Base-by-base conservation (phyloP, 768 basidiomycete genomes). In the Tulasnella sp. region DNA sequence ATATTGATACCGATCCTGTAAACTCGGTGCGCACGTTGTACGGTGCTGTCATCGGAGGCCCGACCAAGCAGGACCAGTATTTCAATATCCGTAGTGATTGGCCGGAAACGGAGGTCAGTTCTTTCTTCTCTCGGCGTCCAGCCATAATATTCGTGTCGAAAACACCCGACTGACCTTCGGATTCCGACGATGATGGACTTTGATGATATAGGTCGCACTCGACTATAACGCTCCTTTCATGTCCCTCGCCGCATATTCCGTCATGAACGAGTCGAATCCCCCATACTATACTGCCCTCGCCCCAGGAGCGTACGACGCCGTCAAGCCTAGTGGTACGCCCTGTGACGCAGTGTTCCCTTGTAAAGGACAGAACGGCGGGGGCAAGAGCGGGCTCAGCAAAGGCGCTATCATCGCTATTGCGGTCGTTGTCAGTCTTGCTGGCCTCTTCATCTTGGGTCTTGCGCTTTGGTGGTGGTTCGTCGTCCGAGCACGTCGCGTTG, bases 201-300 rank as follows among this genome's bases (percentile, higher is more conserved):
- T 42, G 22, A 38, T 70, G 68, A 69, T 37, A 58, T 69, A 91
- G 90, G 86, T 90, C 72, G 93, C 91, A n/a, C 83, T 94, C 52
- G 96, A 97, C 81, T 96, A 95, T 82, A 93, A 93, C 79, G 93
- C 94, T 0, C 94, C 94, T 1, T 86, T 97, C 85, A 85, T 97
- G n/a, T 91, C 93, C 0, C 86, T 97, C 42, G 89, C 91, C 0
- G 92, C 94, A 22, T 89, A 90, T 85, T 89, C 91, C 79, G 86
- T 91, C n/a, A 80, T 92, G 71, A 90, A 89, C 78, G 88, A 89
- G 76, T 82, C 85, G 8, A 40, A 78, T 42, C 68, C 78, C 85
- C 95, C 95, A 0, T 94, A 86, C 83, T 97, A 89, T 82, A 92
- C 91, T 19, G 83, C 86, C 7, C 84, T 97, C 38, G 67, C 67